Evolutionary conservation across 345 rosid genomes (phyloP), one percentile per base, ranked within the genome.

Genomic region (Moringa oleifera): DNA sequence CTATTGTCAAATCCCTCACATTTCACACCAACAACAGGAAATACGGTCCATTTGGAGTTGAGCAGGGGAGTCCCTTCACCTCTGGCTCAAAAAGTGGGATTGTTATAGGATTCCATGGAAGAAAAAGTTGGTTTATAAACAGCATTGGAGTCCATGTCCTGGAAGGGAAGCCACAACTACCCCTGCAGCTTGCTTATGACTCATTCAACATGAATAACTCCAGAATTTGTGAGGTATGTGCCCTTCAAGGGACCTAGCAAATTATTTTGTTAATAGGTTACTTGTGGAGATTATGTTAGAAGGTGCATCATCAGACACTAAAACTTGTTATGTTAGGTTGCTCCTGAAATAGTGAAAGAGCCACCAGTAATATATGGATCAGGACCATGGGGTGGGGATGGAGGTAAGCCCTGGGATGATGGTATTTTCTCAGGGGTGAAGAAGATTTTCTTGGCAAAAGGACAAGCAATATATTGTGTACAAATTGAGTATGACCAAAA

Each of bases 371-470:
- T 83, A 45, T 68, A 57, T 12, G 89, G 82, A 47, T 78, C 85
- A 0, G 85, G 89, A 22, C 89, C 85, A 18, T 79, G 89, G 85
- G 89, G 89, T 58, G 89, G 89, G 23, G 82, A 81, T 57, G 80
- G 79, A 57, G 89, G 85, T 9, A 73, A 61, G 36, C 59, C 75
- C 21, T 84, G 89, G 89, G 89, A 84, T 62, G 89, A 84, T 55
- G 89, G 89, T 11, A 84, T 79, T 5, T 81, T 72, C 63, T 68
- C 80, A 2, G 84, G 89, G 61, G 69, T 81, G 36, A 79, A 67
- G 53, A 80, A 77, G 71, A 81, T 81, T 20, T 71, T 57, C 56
- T 37, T 81, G 28, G 72, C 80, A 18, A 77, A 71, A 71, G 56
- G 54, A 19, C 79, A 77, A 20, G 80, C 79, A 11, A 64, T 79